Evolutionary conservation across 495 filamentous ascomycete species (phyloP), one percentile per base, ranked within the genome.

Genomic region (Pyrenula aspistea): DNA sequence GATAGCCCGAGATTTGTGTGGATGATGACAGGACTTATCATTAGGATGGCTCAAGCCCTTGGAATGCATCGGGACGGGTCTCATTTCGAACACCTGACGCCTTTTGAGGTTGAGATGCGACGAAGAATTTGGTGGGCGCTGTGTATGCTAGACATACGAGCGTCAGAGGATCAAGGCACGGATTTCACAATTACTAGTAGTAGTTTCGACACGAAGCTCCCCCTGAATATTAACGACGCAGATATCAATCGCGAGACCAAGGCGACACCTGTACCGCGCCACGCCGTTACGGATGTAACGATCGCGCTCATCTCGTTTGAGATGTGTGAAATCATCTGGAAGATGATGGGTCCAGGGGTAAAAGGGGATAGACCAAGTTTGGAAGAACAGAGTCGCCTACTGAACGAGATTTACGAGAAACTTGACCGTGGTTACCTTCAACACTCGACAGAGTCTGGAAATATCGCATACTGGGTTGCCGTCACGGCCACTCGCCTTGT

Each of bases 101-200:
- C 88, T 0, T 91, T 89, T 60, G 87, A 95, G 51, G 81, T 83
- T 0, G 91, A 96, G 65, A 88, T 93, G 80, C 80, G 91, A 53
- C 78, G 91, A 53, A 78, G 91, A 1, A 63, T 94, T 2, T 96
- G 90, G 84, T 92, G 88, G 83, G 82, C 86, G 51, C 77, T 95
- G 10, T 85, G 81, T 62, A 71, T 91, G 19, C 65, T 95, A 51
- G 91, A 96, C 66, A 71, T 83, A 2, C 78, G 88, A 19, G 83
- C 89, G 0, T 83, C 86, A 10, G 90, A 95, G 62, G 90, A 93
- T 57, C 86, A 92, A 63, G 91, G 89, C 0, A 87, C 84, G 25
- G 88, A 94, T 58, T 78, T 87, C 8, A 83, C 79, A 12, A 85
- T 95, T 19, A 66, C 81, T 22, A 83, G 86, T 50, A 67, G 70